phyloP scores from a whole-genome alignment of 2,329 filamentous ascomycete species.

The Fusarium hostae region DNA sequence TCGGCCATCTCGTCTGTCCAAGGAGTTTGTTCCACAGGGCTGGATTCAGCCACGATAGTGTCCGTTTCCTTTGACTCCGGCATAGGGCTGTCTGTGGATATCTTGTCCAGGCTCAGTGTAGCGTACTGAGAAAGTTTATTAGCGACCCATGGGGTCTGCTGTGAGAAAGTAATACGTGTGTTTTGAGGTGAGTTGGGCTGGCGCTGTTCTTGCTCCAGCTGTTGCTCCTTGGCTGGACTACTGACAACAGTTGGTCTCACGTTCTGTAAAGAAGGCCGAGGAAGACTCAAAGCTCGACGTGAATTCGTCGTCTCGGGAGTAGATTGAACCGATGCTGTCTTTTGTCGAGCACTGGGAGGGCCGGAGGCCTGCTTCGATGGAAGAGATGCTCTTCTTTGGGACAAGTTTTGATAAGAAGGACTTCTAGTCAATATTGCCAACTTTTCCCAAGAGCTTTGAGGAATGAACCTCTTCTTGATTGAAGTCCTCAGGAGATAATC shows the following conservation, averaged over 20 bases:
- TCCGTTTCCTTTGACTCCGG: not conserved
- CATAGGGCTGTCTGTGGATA: not conserved
- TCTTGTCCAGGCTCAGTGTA: slow-evolving; percentile 5
- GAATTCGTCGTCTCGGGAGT: not conserved
- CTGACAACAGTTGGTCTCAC: not conserved
- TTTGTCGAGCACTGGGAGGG: not conserved
- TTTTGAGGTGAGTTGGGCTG: not conserved
- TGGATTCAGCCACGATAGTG: not conserved
- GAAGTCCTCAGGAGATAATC: slow-evolving; percentile 40
- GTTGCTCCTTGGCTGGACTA: not conserved
- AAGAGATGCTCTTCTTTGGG: not conserved
- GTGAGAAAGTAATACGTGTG: slow-evolving; percentile 30
- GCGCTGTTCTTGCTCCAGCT: not conserved
- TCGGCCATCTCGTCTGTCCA: slow-evolving; percentile 26
- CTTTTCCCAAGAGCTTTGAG: slow-evolving; percentile 42
- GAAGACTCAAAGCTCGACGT: not conserved
- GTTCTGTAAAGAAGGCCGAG: not conserved
- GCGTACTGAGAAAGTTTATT: slow-evolving; percentile 38
- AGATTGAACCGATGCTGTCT: not conserved
- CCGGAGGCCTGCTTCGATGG: not conserved
- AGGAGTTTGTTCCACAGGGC: slow-evolving; percentile 35
- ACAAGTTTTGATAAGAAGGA: not conserved
- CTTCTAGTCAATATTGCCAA: slow-evolving; percentile 21
- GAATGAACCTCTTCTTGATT: slow-evolving; percentile 39
- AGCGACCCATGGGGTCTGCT: slow-evolving; percentile 43